Conservation (phyloP, 495 filamentous ascomycete genomes). For the Penicillium roqueforti region DNA sequence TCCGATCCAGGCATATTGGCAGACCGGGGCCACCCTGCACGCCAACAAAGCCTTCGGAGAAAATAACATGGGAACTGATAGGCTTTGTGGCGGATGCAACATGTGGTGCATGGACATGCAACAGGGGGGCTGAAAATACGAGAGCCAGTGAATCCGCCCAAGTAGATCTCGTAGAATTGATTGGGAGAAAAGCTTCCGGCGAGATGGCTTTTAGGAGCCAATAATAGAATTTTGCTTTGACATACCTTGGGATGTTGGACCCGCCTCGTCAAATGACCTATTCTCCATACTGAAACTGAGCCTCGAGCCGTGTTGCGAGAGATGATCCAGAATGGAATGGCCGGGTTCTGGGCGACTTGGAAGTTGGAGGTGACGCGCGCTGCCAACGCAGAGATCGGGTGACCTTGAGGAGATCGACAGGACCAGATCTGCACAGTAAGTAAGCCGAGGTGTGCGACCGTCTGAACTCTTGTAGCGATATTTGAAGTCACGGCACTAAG, state of each 20-base stretch:
- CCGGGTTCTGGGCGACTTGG: neutral
- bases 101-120: constrained; percentile 12
- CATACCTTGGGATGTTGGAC: constrained; percentile 25
- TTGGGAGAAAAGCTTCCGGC: constrained; percentile 9
- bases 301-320: constrained; percentile 5
- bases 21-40: constrained; percentile 9
- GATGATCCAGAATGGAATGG: constrained; percentile 8
- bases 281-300: constrained; percentile 18
- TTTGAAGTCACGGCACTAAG: constrained; percentile 2
- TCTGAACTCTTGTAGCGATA: neutral
- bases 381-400: constrained; percentile 45
- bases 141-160: constrained; percentile 1
- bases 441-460: constrained; percentile 19
- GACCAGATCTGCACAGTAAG: constrained; percentile 25
- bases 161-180: constrained; percentile 12
- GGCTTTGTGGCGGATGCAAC: constrained; percentile 10
- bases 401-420: constrained; percentile 36
- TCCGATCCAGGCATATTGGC: constrained; percentile 13
- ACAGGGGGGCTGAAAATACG: constrained; percentile 9
- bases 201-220: neutral
- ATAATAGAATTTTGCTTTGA: constrained; percentile 8
- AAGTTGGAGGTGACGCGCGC: constrained; percentile 23
- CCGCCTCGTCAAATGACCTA: constrained; percentile 26
- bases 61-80: constrained; percentile 3
- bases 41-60: constrained; percentile 9